Evolutionary conservation across 257 asterid genomes (phyloP).

Genomic region (Eustoma russellianum): DNA sequence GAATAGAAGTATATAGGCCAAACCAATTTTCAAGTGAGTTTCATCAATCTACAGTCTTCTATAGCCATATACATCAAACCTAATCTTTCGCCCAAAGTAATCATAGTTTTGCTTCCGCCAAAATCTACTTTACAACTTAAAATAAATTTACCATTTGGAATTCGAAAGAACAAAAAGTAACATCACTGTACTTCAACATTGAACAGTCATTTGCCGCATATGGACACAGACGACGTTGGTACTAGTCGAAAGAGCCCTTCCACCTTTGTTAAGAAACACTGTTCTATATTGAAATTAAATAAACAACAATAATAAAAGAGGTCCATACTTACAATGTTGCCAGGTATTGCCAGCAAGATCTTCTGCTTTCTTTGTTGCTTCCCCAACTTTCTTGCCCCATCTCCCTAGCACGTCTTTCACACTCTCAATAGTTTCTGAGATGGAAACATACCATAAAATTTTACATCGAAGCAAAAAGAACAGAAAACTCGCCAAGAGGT

Average conservation of each 20-base stretch:
- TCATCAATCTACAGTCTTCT: too few relatives aligned
- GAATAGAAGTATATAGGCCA: too few relatives aligned
- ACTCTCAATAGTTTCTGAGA: constrained; percentile 51
- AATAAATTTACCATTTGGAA: background rate
- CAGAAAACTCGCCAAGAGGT: background rate
- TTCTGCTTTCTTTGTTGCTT: constrained; percentile 73
- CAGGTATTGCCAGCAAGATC: constrained; percentile 86
- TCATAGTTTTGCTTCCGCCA: too few relatives aligned
- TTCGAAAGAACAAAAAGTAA: background rate
- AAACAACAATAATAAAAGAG: background rate
- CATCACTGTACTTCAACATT: background rate
- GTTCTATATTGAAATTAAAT: background rate
- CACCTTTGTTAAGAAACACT: background rate
- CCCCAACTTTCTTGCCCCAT: constrained; percentile 82
- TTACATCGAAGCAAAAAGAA: background rate
- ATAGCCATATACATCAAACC: too few relatives aligned
- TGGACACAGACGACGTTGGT: too few relatives aligned
- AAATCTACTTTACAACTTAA: background rate
- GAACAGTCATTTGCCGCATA: background rate
- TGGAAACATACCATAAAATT: background rate
- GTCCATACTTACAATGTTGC: constrained; percentile 72
- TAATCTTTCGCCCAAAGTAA: too few relatives aligned
- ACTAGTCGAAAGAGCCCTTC: background rate
- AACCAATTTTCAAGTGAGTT: too few relatives aligned
- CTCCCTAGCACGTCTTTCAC: constrained; percentile 65